Evolutionary conservation across 208 protist genomes (phyloP), one percentile per base, ranked within the genome.

Genomic region (Wallacemonas sp.): DNA sequence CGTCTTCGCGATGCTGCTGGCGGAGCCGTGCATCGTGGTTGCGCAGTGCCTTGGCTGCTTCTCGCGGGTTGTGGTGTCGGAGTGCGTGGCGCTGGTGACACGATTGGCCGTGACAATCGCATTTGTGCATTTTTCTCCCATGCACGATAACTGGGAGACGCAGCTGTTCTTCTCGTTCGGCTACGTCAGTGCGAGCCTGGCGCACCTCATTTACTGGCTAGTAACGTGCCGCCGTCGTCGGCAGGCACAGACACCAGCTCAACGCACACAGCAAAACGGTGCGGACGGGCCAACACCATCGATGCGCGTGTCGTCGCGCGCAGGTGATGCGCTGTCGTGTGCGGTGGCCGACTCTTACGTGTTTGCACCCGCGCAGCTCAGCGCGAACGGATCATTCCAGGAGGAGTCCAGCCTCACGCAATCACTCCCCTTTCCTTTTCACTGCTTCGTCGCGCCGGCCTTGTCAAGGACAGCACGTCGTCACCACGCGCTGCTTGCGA

Each of bases 21-120:
- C 73, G 17, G 86, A 95, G 65, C 89, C 89, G 30, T 85, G 76
- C 60, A 38, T 95, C 15, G 75, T 80, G n/a, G 62, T 95, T 24
- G 70, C 79, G 31, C 78, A 87, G 44, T 82, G 79, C 1, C 77
- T 92, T 17, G 81, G 91, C 60, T 56, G 86, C 36, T 86, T 86
- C 28, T 78, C 77, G 19, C 63, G 78, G 11, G 72, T 90, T 6
- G 82, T 95, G 17, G 21, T 90, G 8, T 82, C 89, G 6, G 86
- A 95, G 75, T 90, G 77, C 46, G 68, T 65, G 24, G 66, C 83
- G 21, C 61, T 90, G 19, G 33, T 84, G 4, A 73, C 71, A 38
- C 86, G 89, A 14, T 67, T 90, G 41, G 14, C 78, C 6, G 70
- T 77, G 9, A 80, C 73, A 14, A 74, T 92, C 26, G 12, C 47